A percentile compares a stretch with the other conserved stretches of the same genome.
Evolutionary conservation across 1,284 basidiomycete species (phyloP).

Genomic region (Ganoderma resinaceum): DNA sequence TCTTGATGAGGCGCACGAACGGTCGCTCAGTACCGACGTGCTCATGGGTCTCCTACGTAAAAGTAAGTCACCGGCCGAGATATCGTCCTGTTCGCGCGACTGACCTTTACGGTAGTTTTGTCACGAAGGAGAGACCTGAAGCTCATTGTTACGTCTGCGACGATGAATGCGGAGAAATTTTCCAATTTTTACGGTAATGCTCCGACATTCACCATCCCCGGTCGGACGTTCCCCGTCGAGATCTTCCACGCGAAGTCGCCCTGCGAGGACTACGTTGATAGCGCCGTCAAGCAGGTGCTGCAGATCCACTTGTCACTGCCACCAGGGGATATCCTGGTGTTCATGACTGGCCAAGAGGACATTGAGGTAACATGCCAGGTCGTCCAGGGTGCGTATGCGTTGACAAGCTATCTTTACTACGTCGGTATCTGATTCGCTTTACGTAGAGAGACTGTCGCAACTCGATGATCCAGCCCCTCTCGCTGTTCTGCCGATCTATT

Average conservation of each 20-base stretch:
- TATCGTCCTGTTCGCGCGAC: not conserved
- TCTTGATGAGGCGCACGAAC: constrained; percentile 96
- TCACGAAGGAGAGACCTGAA: constrained; percentile 92
- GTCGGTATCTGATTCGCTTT: constrained; percentile 43
- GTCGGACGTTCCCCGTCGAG: constrained; percentile 98
- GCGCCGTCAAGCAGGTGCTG: constrained; percentile 96
- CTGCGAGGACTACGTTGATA: constrained; percentile 98
- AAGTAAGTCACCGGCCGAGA: constrained; percentile 60
- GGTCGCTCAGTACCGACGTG: constrained; percentile 95
- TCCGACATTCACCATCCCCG: constrained; percentile 96
- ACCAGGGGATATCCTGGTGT: constrained; percentile 96
- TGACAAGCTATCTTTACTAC: constrained; percentile 10
- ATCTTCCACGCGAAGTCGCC: constrained; percentile 96
- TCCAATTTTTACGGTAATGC: constrained; percentile 95
- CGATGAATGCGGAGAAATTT: constrained; percentile 99
- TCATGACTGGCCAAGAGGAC: constrained; percentile 99
- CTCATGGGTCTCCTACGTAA: constrained; percentile 95
- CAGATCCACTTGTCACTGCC: constrained; percentile 95
- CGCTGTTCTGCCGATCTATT: constrained; percentile 96
- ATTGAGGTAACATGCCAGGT: constrained; percentile 96
- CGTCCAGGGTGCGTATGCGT: constrained; percentile 65
- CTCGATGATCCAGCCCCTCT: constrained; percentile 90
- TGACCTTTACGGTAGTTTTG: constrained; percentile 64
- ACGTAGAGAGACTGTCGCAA: constrained; percentile 86
- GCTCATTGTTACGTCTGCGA: constrained; percentile 97